These are phyloP conservation scores for Tetrahymena malaccensis DNA, from an alignment of 73 alveolate genomes.

Conservation along the genomic window DNA sequence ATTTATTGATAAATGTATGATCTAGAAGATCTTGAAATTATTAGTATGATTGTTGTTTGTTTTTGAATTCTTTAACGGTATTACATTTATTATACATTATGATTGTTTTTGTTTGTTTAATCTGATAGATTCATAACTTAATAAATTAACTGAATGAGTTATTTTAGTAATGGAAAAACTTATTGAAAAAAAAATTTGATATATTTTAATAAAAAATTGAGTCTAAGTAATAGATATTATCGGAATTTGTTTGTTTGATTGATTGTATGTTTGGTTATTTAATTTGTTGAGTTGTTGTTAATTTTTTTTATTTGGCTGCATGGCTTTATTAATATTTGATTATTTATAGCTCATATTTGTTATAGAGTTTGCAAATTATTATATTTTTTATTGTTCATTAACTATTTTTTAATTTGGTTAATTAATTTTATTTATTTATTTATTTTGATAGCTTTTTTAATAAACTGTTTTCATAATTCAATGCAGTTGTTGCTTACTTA, in stretches of 20 bases:
- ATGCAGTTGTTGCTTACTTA: background rate
- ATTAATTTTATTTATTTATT: background rate
- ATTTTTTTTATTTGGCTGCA: too few species aligned
- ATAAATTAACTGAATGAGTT: background rate
- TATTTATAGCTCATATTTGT: background rate
- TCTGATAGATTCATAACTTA: background rate
- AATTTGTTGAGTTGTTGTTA: background rate
- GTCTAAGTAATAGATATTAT: background rate
- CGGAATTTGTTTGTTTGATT: too few species aligned
- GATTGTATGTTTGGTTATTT: background rate
- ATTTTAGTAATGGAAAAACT: background rate
- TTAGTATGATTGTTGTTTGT: background rate
- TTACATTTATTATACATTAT: too few species aligned
- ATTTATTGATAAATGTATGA: too few species aligned
- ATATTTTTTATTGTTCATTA: too few species aligned
- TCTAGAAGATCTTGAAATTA: background rate
- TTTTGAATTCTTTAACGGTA: too few species aligned
- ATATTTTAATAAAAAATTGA: background rate
- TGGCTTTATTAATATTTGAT: too few species aligned
- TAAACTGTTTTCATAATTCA: background rate
- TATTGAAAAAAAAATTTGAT: background rate
- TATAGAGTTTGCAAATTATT: too few species aligned
- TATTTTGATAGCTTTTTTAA: background rate
- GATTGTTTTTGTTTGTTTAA: background rate
- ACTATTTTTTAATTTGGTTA: background rate